Evolutionary conservation across 1,139 yeast genomes (phyloP).

Genomic region (Hansenula lynferdii): DNA sequence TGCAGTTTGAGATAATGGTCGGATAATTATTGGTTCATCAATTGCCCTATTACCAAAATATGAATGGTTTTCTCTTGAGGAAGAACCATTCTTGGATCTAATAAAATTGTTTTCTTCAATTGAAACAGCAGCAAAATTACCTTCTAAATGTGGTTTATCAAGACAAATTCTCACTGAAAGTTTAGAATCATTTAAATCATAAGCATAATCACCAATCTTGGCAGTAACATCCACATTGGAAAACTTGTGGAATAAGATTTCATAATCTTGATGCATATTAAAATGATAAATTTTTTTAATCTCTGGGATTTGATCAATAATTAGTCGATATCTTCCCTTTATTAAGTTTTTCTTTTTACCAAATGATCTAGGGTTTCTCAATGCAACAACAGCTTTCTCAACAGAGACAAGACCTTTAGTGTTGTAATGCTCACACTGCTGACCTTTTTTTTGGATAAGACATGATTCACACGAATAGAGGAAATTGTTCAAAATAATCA

Average conservation of each 20-base stretch:
- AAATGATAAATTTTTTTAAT: conserved; percentile 2
- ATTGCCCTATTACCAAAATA: too few relatives aligned
- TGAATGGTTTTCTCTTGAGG: not conserved
- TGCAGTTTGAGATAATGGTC: too few relatives aligned
- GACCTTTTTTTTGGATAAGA: conserved; percentile 4
- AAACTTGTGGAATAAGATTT: conserved; percentile 9
- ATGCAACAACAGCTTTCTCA: not conserved
- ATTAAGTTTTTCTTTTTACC: too few relatives aligned
- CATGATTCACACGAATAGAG: conserved; percentile 9
- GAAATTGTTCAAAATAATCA: conserved; percentile 11
- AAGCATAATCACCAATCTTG: conserved; percentile 8
- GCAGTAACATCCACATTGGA: conserved; percentile 8
- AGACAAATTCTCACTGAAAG: not conserved
- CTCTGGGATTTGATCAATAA: conserved; percentile 2
- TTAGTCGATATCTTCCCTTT: not conserved
- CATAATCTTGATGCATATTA: conserved; percentile 8
- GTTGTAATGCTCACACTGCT: conserved; percentile 7
- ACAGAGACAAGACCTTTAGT: conserved; percentile 4
- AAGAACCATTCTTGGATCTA: not conserved
- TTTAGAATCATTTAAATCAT: conserved; percentile 3
- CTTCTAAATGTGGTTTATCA: not conserved
- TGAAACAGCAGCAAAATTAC: not conserved
- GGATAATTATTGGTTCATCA: too few relatives aligned
- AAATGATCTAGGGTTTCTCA: not conserved
- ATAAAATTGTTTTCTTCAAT: not conserved